Base-by-base conservation (phyloP, 495 filamentous ascomycete species). In the Aspergillus taichungensis region DNA sequence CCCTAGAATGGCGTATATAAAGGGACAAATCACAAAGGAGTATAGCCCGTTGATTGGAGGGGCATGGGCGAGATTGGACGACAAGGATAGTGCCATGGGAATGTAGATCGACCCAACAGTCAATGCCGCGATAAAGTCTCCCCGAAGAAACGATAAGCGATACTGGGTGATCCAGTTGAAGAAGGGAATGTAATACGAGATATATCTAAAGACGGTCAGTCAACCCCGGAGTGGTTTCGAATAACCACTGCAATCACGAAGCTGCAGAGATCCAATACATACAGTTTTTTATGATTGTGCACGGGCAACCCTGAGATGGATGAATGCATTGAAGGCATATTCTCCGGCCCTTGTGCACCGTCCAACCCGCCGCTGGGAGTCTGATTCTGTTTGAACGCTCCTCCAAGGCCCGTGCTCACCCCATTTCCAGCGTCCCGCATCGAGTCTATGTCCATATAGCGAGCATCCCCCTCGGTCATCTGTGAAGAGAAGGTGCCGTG, bases 41-140 rank as follows among this genome's bases (percentile, higher is more conserved):
- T 97, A 97, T 13, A 99, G 74, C n/a, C 92, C 92, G 57, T 94
- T 88, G 64, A 97, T 88, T 0, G 92, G 83, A 7, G 91, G 89
- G 11, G 95, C 79, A 56, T 97, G 91, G 6, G 83, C 92, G 33
- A 99, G 80, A 61, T 97, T 99, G 27, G 84, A 79, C n/a, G 91
- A 88, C 47, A 89, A 76, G 5, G 90, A 96, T 27, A 99, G 76
- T 0, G 91, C 83, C 91, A 99, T 96, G 24, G 92, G 92, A 32
- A 99, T 86, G 57, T 99, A 99, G 69, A 99, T 89, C 10, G 89
- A 95, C 1, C 91, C 88, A 66, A 99, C 82, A 2, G 92, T 96
- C 42, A 97, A 61, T 37, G 85, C 75, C 9, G 92, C 89, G 8
- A 89, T 72, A 29, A 96, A 70, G 66, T 99, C 92, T 29, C 94